Conservation (phyloP, 2,329 filamentous ascomycete species). For the Aspergillus floridensis region DNA sequence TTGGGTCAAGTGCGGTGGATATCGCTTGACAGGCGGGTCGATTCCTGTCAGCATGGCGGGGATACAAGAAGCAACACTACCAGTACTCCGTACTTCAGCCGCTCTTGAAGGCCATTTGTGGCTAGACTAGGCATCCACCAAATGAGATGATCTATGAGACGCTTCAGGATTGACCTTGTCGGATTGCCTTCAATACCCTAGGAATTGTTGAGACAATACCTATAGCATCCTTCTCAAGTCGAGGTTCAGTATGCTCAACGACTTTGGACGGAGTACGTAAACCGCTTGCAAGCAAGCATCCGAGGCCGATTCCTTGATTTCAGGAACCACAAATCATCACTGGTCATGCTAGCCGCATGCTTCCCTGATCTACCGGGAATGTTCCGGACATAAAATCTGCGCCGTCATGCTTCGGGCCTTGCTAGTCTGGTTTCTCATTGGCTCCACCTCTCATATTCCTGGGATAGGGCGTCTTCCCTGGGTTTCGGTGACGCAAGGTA, state of each 20-base stretch:
- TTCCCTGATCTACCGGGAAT: conserved; percentile 23
- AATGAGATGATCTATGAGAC: neutral
- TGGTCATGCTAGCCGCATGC: conserved; percentile 12
- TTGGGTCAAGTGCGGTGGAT: conserved; percentile 8
- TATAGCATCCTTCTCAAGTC: neutral
- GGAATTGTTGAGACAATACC: neutral
- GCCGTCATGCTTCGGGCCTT: conserved; percentile 11
- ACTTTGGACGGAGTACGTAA: neutral
- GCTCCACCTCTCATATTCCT: conserved; percentile 10
- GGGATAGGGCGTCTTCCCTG: conserved; percentile 2
- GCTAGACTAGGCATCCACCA: neutral
- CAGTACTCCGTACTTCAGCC: neutral
- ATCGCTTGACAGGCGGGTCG: neutral
- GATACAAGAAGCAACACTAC: neutral
- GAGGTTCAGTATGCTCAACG: neutral
- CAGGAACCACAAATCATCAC: conserved; percentile 7
- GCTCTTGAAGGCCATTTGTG: neutral
- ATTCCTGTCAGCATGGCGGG: neutral
- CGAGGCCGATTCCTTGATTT: conserved; percentile 3
- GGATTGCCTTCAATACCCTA: neutral
- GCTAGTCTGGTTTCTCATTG: conserved; percentile 12
- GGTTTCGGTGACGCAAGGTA: conserved; percentile 13
- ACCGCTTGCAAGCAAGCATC: neutral
- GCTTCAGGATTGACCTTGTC: neutral
- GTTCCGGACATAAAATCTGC: conserved; percentile 16